These are phyloP conservation scores for Nakazawaea molendinolei DNA, from an alignment of 805 yeast genomes.

Conservation along the genomic window DNA sequence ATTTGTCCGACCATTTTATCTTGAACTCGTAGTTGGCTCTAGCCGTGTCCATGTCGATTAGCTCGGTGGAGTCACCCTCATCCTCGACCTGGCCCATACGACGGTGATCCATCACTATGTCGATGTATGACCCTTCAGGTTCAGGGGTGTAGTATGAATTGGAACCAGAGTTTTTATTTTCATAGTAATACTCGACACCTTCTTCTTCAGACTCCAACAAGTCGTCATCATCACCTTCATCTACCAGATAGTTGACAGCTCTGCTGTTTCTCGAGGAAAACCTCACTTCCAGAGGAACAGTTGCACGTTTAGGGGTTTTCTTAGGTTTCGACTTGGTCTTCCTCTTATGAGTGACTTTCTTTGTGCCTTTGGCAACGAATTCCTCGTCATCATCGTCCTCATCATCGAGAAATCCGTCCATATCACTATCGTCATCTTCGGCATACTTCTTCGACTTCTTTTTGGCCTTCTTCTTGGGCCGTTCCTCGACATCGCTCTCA, in stretches of 20 bases:
- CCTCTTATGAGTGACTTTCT: constrained; percentile 15
- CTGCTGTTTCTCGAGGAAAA: constrained; percentile 71
- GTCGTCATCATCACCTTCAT: constrained; percentile 53
- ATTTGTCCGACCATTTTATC: constrained; percentile 81
- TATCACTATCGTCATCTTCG: constrained; percentile 20
- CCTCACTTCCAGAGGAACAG: constrained; percentile 48
- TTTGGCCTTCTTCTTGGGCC: constrained; percentile 15
- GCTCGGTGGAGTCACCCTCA: constrained; percentile 28
- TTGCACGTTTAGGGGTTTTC: constrained; percentile 15
- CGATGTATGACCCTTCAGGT: constrained; percentile 21
- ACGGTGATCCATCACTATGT: constrained; percentile 48
- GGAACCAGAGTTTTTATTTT: constrained; percentile 10
- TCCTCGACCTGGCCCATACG: constrained; percentile 27
- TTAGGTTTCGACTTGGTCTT: constrained; percentile 17
- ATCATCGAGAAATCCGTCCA: constrained; percentile 16
- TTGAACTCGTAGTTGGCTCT: constrained; percentile 37
- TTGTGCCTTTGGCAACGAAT: constrained; percentile 22
- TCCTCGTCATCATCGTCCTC: constrained; percentile 24
- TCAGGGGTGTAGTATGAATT: constrained; percentile 14
- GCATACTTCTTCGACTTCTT: constrained; percentile 19
- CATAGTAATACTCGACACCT: constrained; percentile 20
- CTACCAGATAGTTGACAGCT: constrained; percentile 72
- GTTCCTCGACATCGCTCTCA: constrained; percentile 26
- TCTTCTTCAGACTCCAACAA: constrained; percentile 40
- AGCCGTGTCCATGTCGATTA: constrained; percentile 17